Conservation (phyloP, 345 rosid species). For the Moricandia arvensis region DNA sequence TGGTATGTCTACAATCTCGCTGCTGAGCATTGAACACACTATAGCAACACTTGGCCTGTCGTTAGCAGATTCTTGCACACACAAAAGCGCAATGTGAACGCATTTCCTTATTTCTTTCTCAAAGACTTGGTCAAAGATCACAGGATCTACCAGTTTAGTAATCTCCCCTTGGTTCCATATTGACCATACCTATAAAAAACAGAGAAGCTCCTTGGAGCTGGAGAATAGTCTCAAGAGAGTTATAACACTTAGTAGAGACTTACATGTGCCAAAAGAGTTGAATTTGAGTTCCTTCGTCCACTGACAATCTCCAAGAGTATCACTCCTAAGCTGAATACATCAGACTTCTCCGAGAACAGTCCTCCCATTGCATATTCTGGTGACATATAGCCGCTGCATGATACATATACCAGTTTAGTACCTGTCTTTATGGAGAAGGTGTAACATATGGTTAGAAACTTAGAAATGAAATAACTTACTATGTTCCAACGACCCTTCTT, state of each 20-base stretch:
- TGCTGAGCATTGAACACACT: constrained; percentile 34
- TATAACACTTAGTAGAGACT: constrained; percentile 23
- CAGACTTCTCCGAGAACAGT: constrained; percentile 44
- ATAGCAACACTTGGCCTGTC: constrained; percentile 44
- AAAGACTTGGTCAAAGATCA: constrained; percentile 20
- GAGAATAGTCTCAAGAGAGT: constrained; percentile 2
- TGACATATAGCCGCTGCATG: neutral
- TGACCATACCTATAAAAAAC: constrained; percentile 39
- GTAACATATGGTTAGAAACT: constrained; percentile 5
- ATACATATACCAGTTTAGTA: neutral
- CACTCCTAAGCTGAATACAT: constrained; percentile 50
- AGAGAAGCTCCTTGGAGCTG: neutral
- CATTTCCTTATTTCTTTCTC: constrained; percentile 38
- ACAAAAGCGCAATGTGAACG: constrained; percentile 42
- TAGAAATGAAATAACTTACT: constrained; percentile 28
- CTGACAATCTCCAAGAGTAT: constrained; percentile 43
- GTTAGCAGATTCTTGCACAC: constrained; percentile 40
- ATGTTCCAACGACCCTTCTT: constrained; percentile 47
- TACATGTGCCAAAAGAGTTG: constrained; percentile 38
- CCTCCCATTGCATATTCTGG: constrained; percentile 38
- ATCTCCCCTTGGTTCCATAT: constrained; percentile 29
- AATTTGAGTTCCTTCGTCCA: constrained; percentile 44
- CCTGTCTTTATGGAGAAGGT: neutral
- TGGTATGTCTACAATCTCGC: constrained; percentile 9
- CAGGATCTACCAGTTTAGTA: constrained; percentile 25